These are phyloP conservation scores for Castanea crenata DNA, from an alignment of 306 rosid genomes.

Conservation along the genomic window DNA sequence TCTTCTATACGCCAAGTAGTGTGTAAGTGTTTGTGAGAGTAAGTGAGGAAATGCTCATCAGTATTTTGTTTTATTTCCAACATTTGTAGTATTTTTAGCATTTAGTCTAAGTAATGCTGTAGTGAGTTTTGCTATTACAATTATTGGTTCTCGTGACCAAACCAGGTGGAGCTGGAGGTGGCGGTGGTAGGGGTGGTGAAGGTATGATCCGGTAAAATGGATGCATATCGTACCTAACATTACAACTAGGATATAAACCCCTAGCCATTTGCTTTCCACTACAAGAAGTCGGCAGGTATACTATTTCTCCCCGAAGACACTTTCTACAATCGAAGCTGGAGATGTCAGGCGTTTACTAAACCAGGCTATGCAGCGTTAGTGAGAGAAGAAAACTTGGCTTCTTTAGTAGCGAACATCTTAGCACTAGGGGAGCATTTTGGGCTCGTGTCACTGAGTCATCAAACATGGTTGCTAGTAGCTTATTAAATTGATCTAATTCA, in stretches of 20 bases:
- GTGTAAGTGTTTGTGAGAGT: too few species aligned
- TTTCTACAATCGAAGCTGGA: not conserved
- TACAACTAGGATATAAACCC: slow-evolving; percentile 30
- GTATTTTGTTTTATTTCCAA: too few species aligned
- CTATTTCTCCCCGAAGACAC: slow-evolving; percentile 12
- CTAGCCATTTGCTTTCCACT: slow-evolving; percentile 10
- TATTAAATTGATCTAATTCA: not conserved
- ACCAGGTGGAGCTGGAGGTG: too few species aligned
- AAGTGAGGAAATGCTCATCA: too few species aligned
- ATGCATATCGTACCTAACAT: slow-evolving; percentile 24
- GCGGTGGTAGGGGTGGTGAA: too few species aligned
- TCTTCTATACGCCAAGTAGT: too few species aligned
- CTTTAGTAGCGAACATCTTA: slow-evolving; percentile 3
- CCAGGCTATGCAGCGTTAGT: slow-evolving; percentile 18
- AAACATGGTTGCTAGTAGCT: not conserved
- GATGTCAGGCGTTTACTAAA: slow-evolving; percentile 37
- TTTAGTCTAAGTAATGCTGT: too few species aligned
- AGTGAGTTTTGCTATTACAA: too few species aligned
- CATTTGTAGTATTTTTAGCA: too few species aligned
- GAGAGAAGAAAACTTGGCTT: not conserved
- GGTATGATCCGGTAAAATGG: not conserved
- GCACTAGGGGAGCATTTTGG: not conserved
- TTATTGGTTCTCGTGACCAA: not conserved
- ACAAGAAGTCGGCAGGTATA: not conserved
- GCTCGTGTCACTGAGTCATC: not conserved